Conservation (phyloP, 441 rosid genomes). For the Jatropha podagrica region DNA sequence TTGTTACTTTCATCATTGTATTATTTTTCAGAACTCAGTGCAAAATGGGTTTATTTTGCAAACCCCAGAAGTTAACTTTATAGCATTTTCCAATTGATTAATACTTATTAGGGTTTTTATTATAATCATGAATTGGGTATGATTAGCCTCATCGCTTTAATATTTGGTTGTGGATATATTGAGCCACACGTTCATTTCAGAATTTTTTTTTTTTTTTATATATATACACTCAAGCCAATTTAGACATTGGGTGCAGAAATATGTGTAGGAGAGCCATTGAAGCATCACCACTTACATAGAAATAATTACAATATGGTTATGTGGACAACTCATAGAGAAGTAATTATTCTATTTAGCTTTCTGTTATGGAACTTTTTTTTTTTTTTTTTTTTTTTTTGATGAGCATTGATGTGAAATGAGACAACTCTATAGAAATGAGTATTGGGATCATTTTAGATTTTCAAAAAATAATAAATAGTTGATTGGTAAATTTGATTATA, state of each 20-base stretch:
- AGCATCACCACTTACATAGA: constrained; percentile 19
- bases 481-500: neutral
- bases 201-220: neutral
- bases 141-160: constrained; percentile 21
- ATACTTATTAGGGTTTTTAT: neutral
- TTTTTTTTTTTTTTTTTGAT: constrained; percentile 13
- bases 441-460: neutral
- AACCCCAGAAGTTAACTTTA: neutral
- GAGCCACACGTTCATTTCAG: constrained; percentile 36
- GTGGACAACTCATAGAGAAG: constrained; percentile 24
- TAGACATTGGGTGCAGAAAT: constrained; percentile 23
- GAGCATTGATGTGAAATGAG: constrained; percentile 14
- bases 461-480: neutral
- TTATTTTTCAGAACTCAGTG: constrained; percentile 13
- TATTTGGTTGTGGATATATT: constrained; percentile 5
- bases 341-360: constrained; percentile 25
- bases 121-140: constrained; percentile 25
- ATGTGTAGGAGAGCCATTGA: constrained; percentile 14
- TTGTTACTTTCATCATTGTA: constrained; percentile 10
- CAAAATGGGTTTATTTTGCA: constrained; percentile 7
- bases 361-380: constrained; percentile 9
- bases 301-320: constrained; percentile 26
- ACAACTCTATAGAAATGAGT: neutral
- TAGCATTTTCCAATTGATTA: neutral
- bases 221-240: neutral